Evolutionary conservation across 768 basidiomycete genomes (phyloP).

Genomic region (Trametopsis cervina): DNA sequence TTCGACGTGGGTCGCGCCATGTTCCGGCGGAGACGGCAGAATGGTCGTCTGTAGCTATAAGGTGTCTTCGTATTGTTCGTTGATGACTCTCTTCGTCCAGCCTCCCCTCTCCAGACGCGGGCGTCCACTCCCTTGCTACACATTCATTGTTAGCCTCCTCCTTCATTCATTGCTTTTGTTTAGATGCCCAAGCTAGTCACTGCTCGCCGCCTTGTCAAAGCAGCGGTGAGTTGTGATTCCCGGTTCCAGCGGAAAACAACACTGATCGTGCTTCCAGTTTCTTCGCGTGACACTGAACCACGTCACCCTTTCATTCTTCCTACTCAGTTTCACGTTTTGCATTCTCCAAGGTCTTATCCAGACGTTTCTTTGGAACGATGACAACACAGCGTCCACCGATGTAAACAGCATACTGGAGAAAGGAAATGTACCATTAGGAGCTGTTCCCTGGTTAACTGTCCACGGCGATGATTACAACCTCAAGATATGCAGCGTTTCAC

Average conservation of each 20-base stretch:
- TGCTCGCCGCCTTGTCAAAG: not conserved
- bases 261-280: constrained; percentile 17
- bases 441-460: constrained; percentile 26
- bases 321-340: constrained; percentile 44
- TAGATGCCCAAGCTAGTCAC: not conserved
- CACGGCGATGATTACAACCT: constrained; percentile 23
- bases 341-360: constrained; percentile 46
- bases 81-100: too few species aligned
- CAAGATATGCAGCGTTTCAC: constrained; percentile 40
- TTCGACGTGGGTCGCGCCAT: too few species aligned
- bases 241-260: not conserved
- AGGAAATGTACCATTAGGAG: constrained; percentile 28
- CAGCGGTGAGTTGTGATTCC: not conserved
- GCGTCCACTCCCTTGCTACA: not conserved
- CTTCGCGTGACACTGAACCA: constrained; percentile 25
- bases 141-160: not conserved
- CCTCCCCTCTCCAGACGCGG: not conserved
- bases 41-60: too few species aligned
- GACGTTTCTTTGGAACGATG: constrained; percentile 39
- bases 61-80: too few species aligned
- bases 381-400: constrained; percentile 33
- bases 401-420: constrained; percentile 30
- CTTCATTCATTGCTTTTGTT: not conserved
- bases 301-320: constrained; percentile 36
- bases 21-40: too few species aligned